Base-by-base conservation (phyloP, 345 rosid genomes). In the Populus deltoides region DNA sequence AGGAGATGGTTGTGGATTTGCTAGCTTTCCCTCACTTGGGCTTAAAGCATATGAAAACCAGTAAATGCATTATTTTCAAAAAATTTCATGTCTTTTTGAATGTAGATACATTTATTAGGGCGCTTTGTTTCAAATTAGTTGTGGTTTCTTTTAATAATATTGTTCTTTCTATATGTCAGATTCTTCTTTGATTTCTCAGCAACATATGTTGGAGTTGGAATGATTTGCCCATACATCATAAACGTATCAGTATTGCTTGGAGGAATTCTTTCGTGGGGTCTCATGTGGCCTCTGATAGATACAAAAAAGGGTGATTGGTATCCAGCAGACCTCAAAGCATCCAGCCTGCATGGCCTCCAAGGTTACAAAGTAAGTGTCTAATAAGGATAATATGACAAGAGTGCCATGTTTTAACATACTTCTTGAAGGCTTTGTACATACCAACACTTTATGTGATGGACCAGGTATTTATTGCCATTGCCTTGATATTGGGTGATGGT, bases 181-280 rank as follows among this genome's bases (percentile, higher is more conserved):
- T 82, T 82, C 72, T 82, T 63, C 88, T 93, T 93, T 73, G 96
- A 93, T 77, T 91, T 93, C 87, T 88, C 93, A 47, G 85, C 93
- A 62, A 91, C 91, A 43, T 93, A 93, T 33, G 89, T 93, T 65
- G 96, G 97, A 47, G 95, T 89, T 1, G 97, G 97, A 77, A 91
- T 93, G 95, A 91, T 91, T 71, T 92, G 97, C 68, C 93, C 92
- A 41, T 88, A 89, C 83, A 85, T 92, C 43, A 69, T 92, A 39
- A 90, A 90, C 83, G 16, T 89, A 68, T 92, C 94, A 3, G 78
- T 92, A 47, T 87, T 92, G 51, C 61, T 92, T 53, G 93, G 97
- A 53, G 94, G 89, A 39, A 83, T 90, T 10, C 86, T 92, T 67
- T 92, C 97, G 17, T 90, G 94, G 94, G 94, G 90, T 27, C 43